Evolutionary conservation across 257 asterid genomes (phyloP).

Genomic region (Penstemon newberryi): DNA sequence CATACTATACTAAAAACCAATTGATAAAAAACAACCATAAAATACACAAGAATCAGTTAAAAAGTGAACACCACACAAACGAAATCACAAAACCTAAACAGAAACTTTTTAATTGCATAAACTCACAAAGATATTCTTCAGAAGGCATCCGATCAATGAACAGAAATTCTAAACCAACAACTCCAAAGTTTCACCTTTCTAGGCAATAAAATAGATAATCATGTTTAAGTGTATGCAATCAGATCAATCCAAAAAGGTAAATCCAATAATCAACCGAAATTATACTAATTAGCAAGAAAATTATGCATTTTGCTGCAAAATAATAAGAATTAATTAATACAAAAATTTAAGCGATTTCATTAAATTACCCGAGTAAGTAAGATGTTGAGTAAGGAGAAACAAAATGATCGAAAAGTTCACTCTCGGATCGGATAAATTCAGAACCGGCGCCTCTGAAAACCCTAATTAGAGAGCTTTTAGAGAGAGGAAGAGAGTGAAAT

Average conservation of each 20-base stretch:
- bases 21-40: not conserved
- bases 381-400: slow-evolving; percentile 17
- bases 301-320: not conserved
- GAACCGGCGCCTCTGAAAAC: slow-evolving; percentile 43
- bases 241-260: slow-evolving; percentile 26
- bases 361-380: slow-evolving; percentile 32
- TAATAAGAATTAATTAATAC: not conserved
- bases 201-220: slow-evolving; percentile 16
- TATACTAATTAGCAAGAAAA: slow-evolving; percentile 7
- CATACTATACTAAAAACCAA: not conserved
- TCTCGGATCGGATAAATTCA: slow-evolving; percentile 30
- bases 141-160: slow-evolving; percentile 27
- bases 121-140: not conserved
- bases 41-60: slow-evolving; percentile 1
- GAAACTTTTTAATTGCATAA: not conserved
- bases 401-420: slow-evolving; percentile 19
- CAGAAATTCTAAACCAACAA: not conserved
- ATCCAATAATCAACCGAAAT: slow-evolving; percentile 24
- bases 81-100: not conserved
- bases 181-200: slow-evolving; percentile 14
- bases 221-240: slow-evolving; percentile 2
- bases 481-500: slow-evolving; percentile 21
- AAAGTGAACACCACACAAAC: not conserved
- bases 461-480: slow-evolving; percentile 34
- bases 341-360: not conserved